Base-by-base conservation (phyloP, 2,329 filamentous ascomycete genomes). In the Scolecobasidium constrictum region DNA sequence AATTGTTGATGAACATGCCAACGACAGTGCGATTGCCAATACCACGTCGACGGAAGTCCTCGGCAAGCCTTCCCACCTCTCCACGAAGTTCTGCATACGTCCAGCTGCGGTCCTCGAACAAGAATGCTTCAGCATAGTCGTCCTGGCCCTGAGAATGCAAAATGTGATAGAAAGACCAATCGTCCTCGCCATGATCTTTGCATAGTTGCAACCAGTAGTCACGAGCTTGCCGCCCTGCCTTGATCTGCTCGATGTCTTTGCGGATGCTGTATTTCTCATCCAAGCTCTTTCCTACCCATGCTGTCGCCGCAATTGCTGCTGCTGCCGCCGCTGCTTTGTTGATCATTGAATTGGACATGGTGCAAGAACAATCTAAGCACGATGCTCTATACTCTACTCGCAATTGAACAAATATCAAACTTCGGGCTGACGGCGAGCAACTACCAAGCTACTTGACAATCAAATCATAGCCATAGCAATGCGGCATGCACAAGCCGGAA, bases 1-100 rank as follows among this genome's bases (percentile, higher is more conserved):
- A 37, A 20, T 41, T 41, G 39, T 41, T 39, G 7, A 41, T 9
- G 36, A 37, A 41, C 39, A 41, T 41, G 21, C 23, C 39, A 16
- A 41, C 39, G 5, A 41, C 12, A 5, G 12, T 20, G 11, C 39
- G 12, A 13, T 12, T 12, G 12, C 19, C 17, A 13, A 41, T 41
- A 7, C 23, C 39, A 11, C 15, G 9, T 7, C 19, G 11, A 7
- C 9, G 9, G 9, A 41, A 20, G 20, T 15, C 12, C 7, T 41
- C 13, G 5, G 39, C 39, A 7, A 13, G 36, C 23, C 39, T 5
- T 5, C 12, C 39, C 7, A 38, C 13, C 7, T 37, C 21, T 13
- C 12, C 23, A 12, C 19, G 20, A 11, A 41, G 9, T 20, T 41
- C 39, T 7, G 11, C 39, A 18, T 41, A 41, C 12, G 39, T 41